Conservation (phyloP, 73 alveolate genomes). For the Tetrahymena malaccensis region DNA sequence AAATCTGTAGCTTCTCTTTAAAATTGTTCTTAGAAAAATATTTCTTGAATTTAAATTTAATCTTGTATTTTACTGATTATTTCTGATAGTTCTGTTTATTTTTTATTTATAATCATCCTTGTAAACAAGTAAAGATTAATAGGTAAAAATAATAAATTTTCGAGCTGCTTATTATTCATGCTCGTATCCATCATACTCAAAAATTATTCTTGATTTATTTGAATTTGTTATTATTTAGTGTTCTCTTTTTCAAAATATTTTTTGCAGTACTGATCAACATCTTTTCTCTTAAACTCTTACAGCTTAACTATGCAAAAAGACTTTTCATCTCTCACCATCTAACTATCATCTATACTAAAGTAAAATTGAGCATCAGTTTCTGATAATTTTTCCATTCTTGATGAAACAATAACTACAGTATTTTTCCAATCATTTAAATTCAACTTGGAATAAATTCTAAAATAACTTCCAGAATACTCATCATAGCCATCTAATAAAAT, state of each 20-base stretch:
- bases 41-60: not conserved
- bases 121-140: not conserved
- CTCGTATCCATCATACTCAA: not conserved
- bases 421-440: not conserved
- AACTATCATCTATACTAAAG: not conserved
- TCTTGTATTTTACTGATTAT: not conserved
- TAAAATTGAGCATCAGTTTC: not conserved
- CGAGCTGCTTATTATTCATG: not conserved
- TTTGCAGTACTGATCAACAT: not conserved
- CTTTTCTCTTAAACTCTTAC: not conserved
- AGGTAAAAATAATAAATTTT: not conserved
- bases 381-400: not conserved
- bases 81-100: not conserved
- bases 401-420: not conserved
- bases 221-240: not conserved
- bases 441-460: not conserved
- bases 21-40: not conserved
- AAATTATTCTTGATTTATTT: not conserved
- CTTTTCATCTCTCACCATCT: not conserved
- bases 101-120: not conserved
- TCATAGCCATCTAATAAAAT: not conserved
- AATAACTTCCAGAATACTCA: not conserved
- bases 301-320: not conserved
- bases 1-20: not conserved
- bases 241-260: not conserved